Evolutionary conservation across 805 yeast species (phyloP).

Genomic region (Candida easanensis): DNA sequence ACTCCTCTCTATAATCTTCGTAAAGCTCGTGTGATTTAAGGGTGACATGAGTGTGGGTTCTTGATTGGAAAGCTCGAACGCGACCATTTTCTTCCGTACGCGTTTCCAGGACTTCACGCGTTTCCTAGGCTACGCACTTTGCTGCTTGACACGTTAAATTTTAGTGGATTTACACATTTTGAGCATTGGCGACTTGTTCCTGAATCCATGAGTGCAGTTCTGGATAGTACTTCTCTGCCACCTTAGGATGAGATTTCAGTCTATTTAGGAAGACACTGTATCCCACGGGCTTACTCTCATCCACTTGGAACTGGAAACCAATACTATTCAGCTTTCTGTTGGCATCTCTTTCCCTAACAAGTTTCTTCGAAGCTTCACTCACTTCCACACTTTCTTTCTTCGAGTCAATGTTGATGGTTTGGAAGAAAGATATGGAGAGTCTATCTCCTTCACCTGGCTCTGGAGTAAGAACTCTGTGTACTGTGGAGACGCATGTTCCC

Average conservation of each 20-base stretch:
- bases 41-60: too few species aligned
- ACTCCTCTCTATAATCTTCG: too few species aligned
- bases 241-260: slow-evolving; percentile 48
- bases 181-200: slow-evolving; percentile 11
- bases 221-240: slow-evolving; percentile 45
- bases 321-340: slow-evolving; percentile 21
- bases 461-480: slow-evolving; percentile 40
- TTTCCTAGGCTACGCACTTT: too few species aligned
- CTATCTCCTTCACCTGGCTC: slow-evolving; percentile 31
- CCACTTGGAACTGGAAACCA: slow-evolving; percentile 28
- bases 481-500: slow-evolving; percentile 49
- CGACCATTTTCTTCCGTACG: too few species aligned
- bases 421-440: slow-evolving; percentile 47
- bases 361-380: slow-evolving; percentile 13
- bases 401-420: slow-evolving; percentile 38
- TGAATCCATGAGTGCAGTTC: slow-evolving; percentile 35
- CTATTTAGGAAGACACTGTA: slow-evolving; percentile 44
- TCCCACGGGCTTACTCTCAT: slow-evolving; percentile 40
- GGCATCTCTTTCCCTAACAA: slow-evolving; percentile 19
- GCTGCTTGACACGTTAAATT: too few species aligned
- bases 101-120: too few species aligned
- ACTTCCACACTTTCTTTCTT: slow-evolving; percentile 21
- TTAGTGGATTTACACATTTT: not conserved
- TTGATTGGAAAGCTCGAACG: too few species aligned
- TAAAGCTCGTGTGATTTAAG: too few species aligned